Base-by-base conservation (phyloP, 2,329 filamentous ascomycete species). In the Cladosporium sp. region DNA sequence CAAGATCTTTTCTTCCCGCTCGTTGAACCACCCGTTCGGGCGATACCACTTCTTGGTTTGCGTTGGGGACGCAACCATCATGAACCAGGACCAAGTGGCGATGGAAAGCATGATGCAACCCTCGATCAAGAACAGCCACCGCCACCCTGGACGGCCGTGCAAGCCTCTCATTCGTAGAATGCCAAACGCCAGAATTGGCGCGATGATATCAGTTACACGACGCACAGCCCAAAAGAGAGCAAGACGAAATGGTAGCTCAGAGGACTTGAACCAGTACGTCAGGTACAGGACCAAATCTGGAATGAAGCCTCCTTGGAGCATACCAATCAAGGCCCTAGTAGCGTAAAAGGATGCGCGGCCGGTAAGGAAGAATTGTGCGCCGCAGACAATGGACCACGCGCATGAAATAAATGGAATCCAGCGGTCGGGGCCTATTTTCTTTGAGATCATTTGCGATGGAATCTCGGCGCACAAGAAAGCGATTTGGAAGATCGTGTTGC, bases 191-290 rank as follows among this genome's bases (percentile, higher is more conserved):
- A 63, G 29, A 32, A 63, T 55, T 3, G 63, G 61, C 3, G 61
- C 61, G 1, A 66, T 50, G 24, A 67, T 64, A n/a, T 57, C 56
- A 12, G 61, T 65, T 3, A 54, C 36, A 39, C 56, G 54, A 68
- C 57, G 40, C 68, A 69, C 40, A 37, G 29, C 32, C 39, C 34
- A 38, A 43, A 68, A 67, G 56, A 59, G 68, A 1, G 67, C 62
- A 66, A 67, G 55, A 45, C 64, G 65, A 18, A 64, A 66, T 0
- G 68, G 67, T 13, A 69, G 41, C 48, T 69, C 67, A 4, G 67
- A 47, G 0, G 80, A 80, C 39, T 81, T 89, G 70, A 89, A 90
- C 67, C 85, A 91, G 65, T 90, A 90, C 3, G 81, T 84, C 5
- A 89, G 72, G 66, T 85, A 89, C 0, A 86, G 70, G 13, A 86